phyloP scores from a whole-genome alignment of 352 stramenopile genomes.

The Phytophthora nicotianae region DNA sequence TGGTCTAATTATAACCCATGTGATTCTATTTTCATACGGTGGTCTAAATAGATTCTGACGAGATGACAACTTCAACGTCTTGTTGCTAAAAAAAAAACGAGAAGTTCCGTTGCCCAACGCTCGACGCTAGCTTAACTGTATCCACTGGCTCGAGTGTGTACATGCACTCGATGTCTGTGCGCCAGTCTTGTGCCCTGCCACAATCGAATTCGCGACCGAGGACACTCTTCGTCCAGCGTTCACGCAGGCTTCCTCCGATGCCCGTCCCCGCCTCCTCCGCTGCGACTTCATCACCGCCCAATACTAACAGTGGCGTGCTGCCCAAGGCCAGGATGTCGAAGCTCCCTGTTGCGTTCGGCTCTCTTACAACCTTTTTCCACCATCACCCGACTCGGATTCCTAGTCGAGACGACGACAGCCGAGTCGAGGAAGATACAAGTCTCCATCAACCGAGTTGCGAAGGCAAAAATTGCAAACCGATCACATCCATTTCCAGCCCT shows the following conservation, averaged over 20 bases:
- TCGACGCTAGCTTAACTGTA: background rate
- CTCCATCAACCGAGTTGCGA: background rate
- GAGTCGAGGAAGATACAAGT: slow-evolving; percentile 13
- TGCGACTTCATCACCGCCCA: slow-evolving; percentile 3
- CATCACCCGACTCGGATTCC: slow-evolving; percentile 5
- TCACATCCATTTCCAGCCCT: background rate
- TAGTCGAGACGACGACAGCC: background rate
- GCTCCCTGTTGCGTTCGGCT: slow-evolving; percentile 6
- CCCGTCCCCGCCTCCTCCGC: background rate
- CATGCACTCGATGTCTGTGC: background rate
- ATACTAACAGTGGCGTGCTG: background rate
- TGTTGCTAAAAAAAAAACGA: background rate
- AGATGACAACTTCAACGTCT: slow-evolving; percentile 16
- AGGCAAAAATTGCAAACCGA: background rate
- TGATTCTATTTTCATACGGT: background rate
- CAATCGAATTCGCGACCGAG: slow-evolving; percentile 11
- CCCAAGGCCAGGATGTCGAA: slow-evolving; percentile 10
- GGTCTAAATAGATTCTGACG: slow-evolving; percentile 1
- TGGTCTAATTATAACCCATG: slow-evolving; percentile 4
- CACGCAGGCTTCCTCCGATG: slow-evolving; percentile 1
- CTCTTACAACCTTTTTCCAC: slow-evolving; percentile 16
- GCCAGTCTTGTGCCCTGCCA: slow-evolving; percentile 5
- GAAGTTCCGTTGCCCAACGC: slow-evolving; percentile 13
- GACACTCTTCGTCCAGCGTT: slow-evolving; percentile 5
- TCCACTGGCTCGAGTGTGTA: background rate